Conservation (phyloP, 306 rosid species). For the Pyrus bretschneideri region DNA sequence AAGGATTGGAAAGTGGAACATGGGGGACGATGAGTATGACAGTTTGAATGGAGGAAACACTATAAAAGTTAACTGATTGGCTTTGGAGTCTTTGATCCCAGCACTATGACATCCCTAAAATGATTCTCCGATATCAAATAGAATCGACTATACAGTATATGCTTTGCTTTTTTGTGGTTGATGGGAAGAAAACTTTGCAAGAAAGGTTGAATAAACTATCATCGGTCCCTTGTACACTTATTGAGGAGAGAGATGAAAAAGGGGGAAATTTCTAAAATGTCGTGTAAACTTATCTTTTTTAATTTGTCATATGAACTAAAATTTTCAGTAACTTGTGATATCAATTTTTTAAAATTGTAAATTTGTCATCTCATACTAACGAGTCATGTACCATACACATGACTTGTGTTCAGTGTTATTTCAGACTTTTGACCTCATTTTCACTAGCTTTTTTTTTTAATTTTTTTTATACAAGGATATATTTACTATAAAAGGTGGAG, state of each 20-base stretch:
- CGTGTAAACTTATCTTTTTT: too few relatives aligned
- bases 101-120: conserved; percentile 6
- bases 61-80: conserved; percentile 1
- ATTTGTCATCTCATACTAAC: too few relatives aligned
- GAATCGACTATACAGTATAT: neutral
- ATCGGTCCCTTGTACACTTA: neutral
- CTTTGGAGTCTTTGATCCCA: conserved; percentile 21
- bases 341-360: too few relatives aligned
- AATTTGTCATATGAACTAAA: too few relatives aligned
- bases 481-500: too few relatives aligned
- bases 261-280: too few relatives aligned
- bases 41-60: conserved; percentile 24
- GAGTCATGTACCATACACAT: too few relatives aligned
- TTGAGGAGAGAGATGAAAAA: neutral
- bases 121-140: neutral
- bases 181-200: neutral
- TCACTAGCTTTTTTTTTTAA: too few relatives aligned
- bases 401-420: too few relatives aligned
- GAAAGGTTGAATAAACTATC: neutral
- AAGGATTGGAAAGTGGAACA: conserved; percentile 17
- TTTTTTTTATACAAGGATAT: too few relatives aligned
- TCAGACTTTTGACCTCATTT: too few relatives aligned
- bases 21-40: neutral
- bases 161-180: neutral
- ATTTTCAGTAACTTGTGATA: too few relatives aligned